Percentiles rank a stretch among this genome's conserved stretches.
Evolutionary conservation across 352 stramenopile species (phyloP).

Genomic region (Phytophthora pisi): DNA sequence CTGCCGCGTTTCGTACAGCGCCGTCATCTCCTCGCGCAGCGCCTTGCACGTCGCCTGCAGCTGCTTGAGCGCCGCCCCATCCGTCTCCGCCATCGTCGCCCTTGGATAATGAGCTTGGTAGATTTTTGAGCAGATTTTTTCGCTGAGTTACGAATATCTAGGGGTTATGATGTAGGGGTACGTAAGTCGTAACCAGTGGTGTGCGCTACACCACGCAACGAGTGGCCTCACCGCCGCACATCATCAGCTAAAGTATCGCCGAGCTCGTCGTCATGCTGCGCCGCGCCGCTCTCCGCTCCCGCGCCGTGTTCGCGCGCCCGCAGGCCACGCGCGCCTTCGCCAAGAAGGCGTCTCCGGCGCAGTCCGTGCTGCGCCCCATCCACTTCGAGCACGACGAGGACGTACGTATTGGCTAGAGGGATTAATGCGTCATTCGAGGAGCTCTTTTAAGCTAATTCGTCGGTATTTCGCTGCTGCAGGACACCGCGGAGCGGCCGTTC

Average conservation of each 20-base stretch:
- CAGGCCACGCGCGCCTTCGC: slow-evolving; percentile 28
- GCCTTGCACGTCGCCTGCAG: slow-evolving; percentile 55
- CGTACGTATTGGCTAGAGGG: slow-evolving; percentile 36
- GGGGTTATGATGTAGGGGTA: no score
- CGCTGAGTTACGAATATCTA: no score
- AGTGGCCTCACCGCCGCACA: slow-evolving; percentile 31
- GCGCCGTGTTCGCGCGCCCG: slow-evolving; percentile 11
- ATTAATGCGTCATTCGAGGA: slow-evolving; percentile 3
- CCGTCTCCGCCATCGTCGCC: slow-evolving; percentile 3
- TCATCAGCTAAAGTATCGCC: slow-evolving; percentile 4
- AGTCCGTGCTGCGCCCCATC: slow-evolving; percentile 54
- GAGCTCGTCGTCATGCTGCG: slow-evolving; percentile 19
- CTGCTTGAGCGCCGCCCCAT: slow-evolving; percentile 47
- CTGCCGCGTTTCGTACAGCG: slow-evolving; percentile 42
- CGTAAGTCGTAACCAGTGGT: background rate
- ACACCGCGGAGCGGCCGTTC: slow-evolving; percentile 59
- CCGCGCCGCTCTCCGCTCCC: slow-evolving; percentile 22
- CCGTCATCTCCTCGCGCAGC: slow-evolving; percentile 47
- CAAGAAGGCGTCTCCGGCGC: slow-evolving; percentile 21
- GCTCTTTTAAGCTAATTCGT: slow-evolving; percentile 7
- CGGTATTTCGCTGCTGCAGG: slow-evolving; percentile 21
- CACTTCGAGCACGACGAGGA: slow-evolving; percentile 74
- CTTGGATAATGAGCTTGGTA: no score
- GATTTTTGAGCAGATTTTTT: no score
- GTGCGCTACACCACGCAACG: slow-evolving; percentile 19